Conservation (phyloP, 768 basidiomycete species). For the Lentinula sp. region DNA sequence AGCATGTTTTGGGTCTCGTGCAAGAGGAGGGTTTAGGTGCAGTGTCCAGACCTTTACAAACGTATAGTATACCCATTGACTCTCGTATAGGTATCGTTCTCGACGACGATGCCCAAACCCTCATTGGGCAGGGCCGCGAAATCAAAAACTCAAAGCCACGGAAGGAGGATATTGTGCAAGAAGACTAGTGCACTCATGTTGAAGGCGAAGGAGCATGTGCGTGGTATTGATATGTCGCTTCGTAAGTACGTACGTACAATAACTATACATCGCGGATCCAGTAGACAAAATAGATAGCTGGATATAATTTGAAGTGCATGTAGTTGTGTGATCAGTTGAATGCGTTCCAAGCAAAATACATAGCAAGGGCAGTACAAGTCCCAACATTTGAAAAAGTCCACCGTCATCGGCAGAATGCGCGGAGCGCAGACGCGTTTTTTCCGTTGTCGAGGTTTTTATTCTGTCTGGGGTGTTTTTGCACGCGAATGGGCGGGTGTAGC, state of each 20-base stretch:
- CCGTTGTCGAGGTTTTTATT: neutral
- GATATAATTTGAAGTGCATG: neutral
- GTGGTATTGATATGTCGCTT: neutral
- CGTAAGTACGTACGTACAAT: slow-evolving; percentile 1
- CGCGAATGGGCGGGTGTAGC: slow-evolving; percentile 11
- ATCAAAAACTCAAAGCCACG: slow-evolving; percentile 77
- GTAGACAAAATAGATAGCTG: neutral
- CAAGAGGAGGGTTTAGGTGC: slow-evolving; percentile 81
- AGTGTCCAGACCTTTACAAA: slow-evolving; percentile 12
- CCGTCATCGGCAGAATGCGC: neutral
- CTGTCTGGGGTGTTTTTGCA: slow-evolving; percentile 12
- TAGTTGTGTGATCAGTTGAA: neutral
- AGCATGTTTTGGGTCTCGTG: slow-evolving; percentile 88
- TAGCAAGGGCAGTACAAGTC: neutral
- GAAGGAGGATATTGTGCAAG: slow-evolving; percentile 85
- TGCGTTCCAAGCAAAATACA: neutral
- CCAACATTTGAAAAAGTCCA: neutral
- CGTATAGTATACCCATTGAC: neutral
- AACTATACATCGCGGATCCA: neutral
- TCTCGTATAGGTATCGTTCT: slow-evolving; percentile 60
- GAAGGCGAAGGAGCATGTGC: neutral
- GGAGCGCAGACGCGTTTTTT: neutral
- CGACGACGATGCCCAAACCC: slow-evolving; percentile 77
- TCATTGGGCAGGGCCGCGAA: slow-evolving; percentile 81
- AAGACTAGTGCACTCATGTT: neutral